These are phyloP conservation scores for Calcarisporium arbuscula DNA, from an alignment of 2,329 filamentous ascomycete species.

Conservation along the genomic window DNA sequence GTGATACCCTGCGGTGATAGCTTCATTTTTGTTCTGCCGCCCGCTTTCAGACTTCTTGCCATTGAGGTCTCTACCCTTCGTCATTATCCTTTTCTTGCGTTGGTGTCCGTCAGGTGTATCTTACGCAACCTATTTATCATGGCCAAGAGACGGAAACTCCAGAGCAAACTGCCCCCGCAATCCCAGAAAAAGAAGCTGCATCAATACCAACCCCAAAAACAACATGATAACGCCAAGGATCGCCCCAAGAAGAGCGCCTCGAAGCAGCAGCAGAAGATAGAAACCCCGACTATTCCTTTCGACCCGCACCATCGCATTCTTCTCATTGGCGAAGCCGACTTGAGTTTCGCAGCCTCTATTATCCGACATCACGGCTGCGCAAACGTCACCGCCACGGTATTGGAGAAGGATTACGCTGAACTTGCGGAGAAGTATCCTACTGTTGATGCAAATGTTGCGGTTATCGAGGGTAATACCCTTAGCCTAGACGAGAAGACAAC, in stretches of 20 bases:
- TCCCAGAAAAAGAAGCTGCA: slow-evolving; percentile 6
- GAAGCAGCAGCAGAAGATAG: slow-evolving; percentile 18
- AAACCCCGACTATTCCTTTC: slow-evolving; percentile 59
- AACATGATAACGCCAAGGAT: neutral
- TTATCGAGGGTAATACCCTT: slow-evolving; percentile 28
- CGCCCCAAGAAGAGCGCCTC: slow-evolving; percentile 13
- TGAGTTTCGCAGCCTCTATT: slow-evolving; percentile 68
- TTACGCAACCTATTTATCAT: no score
- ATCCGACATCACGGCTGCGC: slow-evolving; percentile 59
- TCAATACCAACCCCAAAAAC: slow-evolving; percentile 3
- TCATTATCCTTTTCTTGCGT: no score
- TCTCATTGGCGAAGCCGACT: slow-evolving; percentile 73
- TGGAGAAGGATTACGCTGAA: slow-evolving; percentile 50
- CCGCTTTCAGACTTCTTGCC: no score
- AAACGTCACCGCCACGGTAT: slow-evolving; percentile 63
- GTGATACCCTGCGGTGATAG: no score
- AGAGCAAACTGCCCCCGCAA: slow-evolving; percentile 15
- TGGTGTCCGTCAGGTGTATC: no score
- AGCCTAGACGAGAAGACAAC: neutral
- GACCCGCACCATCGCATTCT: slow-evolving; percentile 60
- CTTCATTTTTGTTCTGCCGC: no score
- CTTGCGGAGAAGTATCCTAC: slow-evolving; percentile 72
- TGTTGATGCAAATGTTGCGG: slow-evolving; percentile 50
- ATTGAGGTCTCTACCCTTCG: no score
- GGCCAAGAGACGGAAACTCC: slow-evolving; percentile 39